Base-by-base conservation (phyloP, 2,329 filamentous ascomycete species). In the Achaetomium macrosporum region DNA sequence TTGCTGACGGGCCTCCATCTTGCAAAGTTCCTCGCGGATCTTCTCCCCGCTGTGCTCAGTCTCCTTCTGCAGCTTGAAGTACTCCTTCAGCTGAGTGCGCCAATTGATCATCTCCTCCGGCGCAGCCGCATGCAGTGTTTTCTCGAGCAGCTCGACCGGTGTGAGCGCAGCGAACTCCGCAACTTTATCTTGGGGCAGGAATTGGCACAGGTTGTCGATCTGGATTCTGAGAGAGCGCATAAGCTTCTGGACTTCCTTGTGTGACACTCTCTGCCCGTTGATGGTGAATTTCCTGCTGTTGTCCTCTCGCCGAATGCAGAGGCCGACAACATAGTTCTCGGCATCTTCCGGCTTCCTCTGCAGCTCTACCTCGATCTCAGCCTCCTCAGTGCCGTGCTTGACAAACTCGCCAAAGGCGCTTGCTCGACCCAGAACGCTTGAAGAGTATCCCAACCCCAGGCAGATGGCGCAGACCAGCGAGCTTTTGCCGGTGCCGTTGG, bases 401-500 rank as follows among this genome's bases (percentile, higher is more conserved):
- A 99, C 90, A 65, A 93, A 99, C 64, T 96, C 91, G 51, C 86
- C 85, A 54, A 92, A 75, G 13, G 90, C 84, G 63, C 87, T 90
- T 7, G 91, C 90, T 56, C 93, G 85, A 15, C 92, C 93, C 15
- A 99, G 78, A 63, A 91, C 82, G 69, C 85, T 82, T 20, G 91
- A 84, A 31, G 83, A 81, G 76, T 87, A 96, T 44, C 93, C 93
- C 25, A 99, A 74, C 2, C 93, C 93, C 13, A 99, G 73, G 65
- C 93, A 97, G 61, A 99, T 95, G 42, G 93, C 93, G 70, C 93
- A 99, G 41, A 99, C 92, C 25, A 99, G 77, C 0, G 93, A 96
- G 71, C 92, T 97, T 72, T 99, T 99, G 51, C 93, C 93, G 0
- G 93, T 97, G 33, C 93, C 93, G 64, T 99, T 99, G n/a, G 93